Conservation (phyloP, 495 filamentous ascomycete genomes). For the Aspergillus cavernicola region DNA sequence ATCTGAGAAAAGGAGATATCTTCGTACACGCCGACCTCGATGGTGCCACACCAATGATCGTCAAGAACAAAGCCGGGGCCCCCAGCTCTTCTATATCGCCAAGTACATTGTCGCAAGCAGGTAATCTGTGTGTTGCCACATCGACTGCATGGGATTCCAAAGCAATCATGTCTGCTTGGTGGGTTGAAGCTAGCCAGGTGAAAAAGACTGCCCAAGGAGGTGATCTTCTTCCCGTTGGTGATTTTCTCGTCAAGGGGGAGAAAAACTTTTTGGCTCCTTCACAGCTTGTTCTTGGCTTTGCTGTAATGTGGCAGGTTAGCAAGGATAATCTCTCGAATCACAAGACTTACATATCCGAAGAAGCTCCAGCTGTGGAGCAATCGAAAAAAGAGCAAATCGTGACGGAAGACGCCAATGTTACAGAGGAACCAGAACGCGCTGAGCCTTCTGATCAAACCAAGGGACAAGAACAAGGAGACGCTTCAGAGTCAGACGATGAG, state of each 20-base stretch:
- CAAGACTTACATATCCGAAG: conserved; percentile 51
- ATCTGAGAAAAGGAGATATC: conserved; percentile 83
- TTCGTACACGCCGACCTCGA: conserved; percentile 89
- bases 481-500: conserved; percentile 28
- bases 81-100: conserved; percentile 84
- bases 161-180: conserved; percentile 91
- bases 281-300: conserved; percentile 82
- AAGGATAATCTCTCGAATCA: conserved; percentile 82
- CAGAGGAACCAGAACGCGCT: neutral
- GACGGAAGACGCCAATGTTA: neutral
- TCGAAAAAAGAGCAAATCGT: no score
- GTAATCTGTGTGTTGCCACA: conserved; percentile 73
- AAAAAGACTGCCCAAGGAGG: conserved; percentile 74
- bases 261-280: conserved; percentile 90
- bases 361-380: conserved; percentile 20
- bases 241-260: conserved; percentile 75
- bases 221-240: conserved; percentile 73
- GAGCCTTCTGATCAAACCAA: conserved; percentile 10
- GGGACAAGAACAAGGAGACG: conserved; percentile 15
- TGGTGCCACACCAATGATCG: conserved; percentile 75
- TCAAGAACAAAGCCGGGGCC: conserved; percentile 75
- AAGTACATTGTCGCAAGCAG: conserved; percentile 86
- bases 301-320: conserved; percentile 81
- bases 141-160: conserved; percentile 95
- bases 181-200: conserved; percentile 84